A percentile compares a stretch with the other conserved stretches of the same genome.
Evolutionary conservation across 2,329 filamentous ascomycete genomes (phyloP).

Genomic region (Sporothrix euskadiensis): DNA sequence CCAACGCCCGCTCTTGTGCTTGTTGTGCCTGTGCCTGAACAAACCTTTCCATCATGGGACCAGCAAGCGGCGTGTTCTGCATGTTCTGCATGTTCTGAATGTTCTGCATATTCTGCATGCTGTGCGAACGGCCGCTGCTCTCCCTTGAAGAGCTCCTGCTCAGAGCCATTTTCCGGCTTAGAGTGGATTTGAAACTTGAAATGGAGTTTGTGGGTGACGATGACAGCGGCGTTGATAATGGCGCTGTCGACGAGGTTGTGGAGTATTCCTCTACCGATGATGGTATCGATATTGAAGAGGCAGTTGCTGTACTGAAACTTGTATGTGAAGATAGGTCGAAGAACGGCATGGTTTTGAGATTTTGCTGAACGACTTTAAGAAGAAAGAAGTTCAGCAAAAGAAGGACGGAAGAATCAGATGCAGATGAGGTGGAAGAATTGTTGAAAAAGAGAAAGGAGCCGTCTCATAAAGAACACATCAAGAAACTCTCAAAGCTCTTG

Average conservation of each 20-base stretch:
- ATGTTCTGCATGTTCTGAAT: not conserved
- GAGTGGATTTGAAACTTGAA: constrained; percentile 16
- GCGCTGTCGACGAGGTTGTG: not conserved
- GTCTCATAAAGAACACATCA: constrained; percentile 15
- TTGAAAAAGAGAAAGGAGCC: not conserved
- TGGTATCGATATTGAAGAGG: constrained; percentile 20
- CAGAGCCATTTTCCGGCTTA: constrained; percentile 20
- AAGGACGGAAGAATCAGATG: not conserved
- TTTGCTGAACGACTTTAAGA: constrained; percentile 6
- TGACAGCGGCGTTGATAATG: constrained; percentile 9
- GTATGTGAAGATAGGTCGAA: constrained; percentile 13
- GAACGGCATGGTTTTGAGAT: constrained; percentile 22
- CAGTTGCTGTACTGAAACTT: constrained; percentile 3
- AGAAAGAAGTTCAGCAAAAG: not conserved
- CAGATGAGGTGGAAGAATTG: not conserved
- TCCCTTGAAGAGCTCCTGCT: constrained; percentile 26
- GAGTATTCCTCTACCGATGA: constrained; percentile 23
- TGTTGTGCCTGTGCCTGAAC: constrained; percentile 12
- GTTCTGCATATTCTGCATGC: no score
- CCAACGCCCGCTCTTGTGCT: not conserved
- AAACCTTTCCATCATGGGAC: constrained; percentile 14
- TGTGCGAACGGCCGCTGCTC: constrained; percentile 14
- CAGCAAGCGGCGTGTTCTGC: not conserved
- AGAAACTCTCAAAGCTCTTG: constrained; percentile 9
- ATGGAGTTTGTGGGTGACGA: constrained; percentile 24